Evolutionary conservation across 2,329 filamentous ascomycete species (phyloP).

Genomic region (Microsporum ferrugineum): DNA sequence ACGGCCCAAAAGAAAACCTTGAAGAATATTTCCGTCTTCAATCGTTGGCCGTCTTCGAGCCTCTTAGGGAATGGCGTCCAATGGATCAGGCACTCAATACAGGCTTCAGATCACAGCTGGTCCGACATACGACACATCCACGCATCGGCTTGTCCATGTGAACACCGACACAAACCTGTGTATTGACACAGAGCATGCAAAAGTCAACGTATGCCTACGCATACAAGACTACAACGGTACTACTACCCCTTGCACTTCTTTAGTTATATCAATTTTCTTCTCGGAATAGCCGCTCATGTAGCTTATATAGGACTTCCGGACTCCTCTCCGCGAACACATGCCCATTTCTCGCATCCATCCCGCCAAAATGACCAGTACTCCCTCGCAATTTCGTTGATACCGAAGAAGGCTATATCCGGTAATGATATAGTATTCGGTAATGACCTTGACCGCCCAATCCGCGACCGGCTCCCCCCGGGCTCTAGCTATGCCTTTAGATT

Average conservation of each 20-base stretch:
- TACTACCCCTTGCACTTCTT: background rate
- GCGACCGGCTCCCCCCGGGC: constrained; percentile 72
- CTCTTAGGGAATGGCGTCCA: constrained; percentile 7
- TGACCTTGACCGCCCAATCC: constrained; percentile 85
- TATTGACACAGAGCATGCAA: constrained; percentile 54
- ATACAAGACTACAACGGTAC: constrained; percentile 50
- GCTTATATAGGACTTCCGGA: constrained; percentile 35
- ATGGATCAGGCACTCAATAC: constrained; percentile 39
- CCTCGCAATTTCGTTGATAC: constrained; percentile 66
- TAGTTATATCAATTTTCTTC: background rate
- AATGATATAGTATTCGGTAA: constrained; percentile 81
- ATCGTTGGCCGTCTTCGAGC: background rate
- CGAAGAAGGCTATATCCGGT: constrained; percentile 55
- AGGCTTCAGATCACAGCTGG: constrained; percentile 74
- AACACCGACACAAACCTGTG: constrained; percentile 54
- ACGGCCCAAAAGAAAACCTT: background rate
- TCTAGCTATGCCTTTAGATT: constrained; percentile 76
- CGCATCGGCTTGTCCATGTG: constrained; percentile 63
- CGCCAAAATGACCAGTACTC: constrained; percentile 74
- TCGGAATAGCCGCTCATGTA: background rate
- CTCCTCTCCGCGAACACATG: constrained; percentile 54
- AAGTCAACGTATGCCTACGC: constrained; percentile 60
- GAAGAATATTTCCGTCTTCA: background rate
- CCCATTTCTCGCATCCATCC: constrained; percentile 63
- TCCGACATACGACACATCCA: constrained; percentile 57